Base-by-base conservation (phyloP, 106 monocot genomes). In the Amphibolis antarctica region DNA sequence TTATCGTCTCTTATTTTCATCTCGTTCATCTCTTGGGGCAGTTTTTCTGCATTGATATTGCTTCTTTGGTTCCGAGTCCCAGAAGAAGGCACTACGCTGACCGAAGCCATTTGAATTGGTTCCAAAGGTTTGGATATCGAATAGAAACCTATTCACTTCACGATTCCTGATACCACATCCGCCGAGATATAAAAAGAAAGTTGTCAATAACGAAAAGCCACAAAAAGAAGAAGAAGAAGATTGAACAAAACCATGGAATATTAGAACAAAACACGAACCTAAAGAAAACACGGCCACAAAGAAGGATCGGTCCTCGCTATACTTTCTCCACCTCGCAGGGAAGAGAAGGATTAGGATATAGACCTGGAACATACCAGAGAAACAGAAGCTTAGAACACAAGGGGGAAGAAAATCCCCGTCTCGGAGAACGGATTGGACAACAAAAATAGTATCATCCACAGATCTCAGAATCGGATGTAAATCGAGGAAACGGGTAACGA, bases 1-100 rank as follows among this genome's bases (percentile, higher is more conserved):
- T 66, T 74, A 29, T 66, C 66, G 44, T 74, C 74, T 59, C 66
- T 66, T 13, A 74, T 66, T 54, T 59, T 66, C 66, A 74, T 74
- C 14, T 59, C 74, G 60, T 52, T 74, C 66, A 74, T 66, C 59
- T 74, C 74, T 2, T 66, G 60, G 26, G 66, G 74, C 66, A 74
- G 44, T 46, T 29, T 74, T 17, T 74, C 66, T n/a, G 59, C 47
- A 23, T n/a, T 18, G 46, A 12, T 28, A 59, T 59, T 66, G 47
- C 26, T 59, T 10, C 42, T 43, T 10, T 29, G 20, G 23, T 66
- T 65, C 54, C 65, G 65, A 14, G 49, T 3, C 24, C 56, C 65
- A 28, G 71, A 45, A 7, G 71, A 31, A 12, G 64, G 62, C 24
- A 46, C 25, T 42, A 71, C 42, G 44, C 64, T 71, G 15, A 55